Percentiles rank a stretch among this genome's conserved stretches.
These are phyloP conservation scores for Medicago lupulina DNA, from an alignment of 306 rosid species.

Conservation along the genomic window DNA sequence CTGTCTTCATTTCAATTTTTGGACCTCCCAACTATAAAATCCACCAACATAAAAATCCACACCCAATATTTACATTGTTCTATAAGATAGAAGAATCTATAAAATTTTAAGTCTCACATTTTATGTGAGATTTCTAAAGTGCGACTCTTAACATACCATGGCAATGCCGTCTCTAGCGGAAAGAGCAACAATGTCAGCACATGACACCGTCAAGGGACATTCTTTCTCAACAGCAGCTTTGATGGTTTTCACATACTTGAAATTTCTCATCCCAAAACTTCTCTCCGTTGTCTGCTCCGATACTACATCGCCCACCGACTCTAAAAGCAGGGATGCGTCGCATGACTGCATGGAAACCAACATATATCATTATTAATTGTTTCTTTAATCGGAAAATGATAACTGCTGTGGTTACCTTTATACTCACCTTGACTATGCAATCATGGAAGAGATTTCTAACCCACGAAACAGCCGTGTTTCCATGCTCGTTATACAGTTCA, in stretches of 20 bases:
- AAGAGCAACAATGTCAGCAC: slow-evolving; percentile 86
- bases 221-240: slow-evolving; percentile 71
- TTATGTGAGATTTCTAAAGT: background rate
- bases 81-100: too few relatives aligned
- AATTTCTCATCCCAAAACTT: slow-evolving; percentile 90
- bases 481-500: slow-evolving; percentile 70
- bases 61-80: too few relatives aligned
- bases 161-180: slow-evolving; percentile 82
- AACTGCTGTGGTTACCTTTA: background rate
- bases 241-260: slow-evolving; percentile 70
- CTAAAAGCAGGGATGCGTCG: slow-evolving; percentile 80
- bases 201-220: slow-evolving; percentile 79
- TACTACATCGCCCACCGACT: slow-evolving; percentile 49
- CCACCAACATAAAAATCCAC: background rate
- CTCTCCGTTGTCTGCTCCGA: slow-evolving; percentile 68
- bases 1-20: slow-evolving; percentile 70
- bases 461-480: slow-evolving; percentile 90
- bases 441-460: slow-evolving; percentile 94
- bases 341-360: slow-evolving; percentile 58
- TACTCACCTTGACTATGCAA: slow-evolving; percentile 73
- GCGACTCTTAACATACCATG: slow-evolving; percentile 50
- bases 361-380: background rate
- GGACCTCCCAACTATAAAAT: slow-evolving; percentile 82
- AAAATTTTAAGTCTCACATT: background rate
- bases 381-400: background rate